phyloP scores from a whole-genome alignment of 768 basidiomycete genomes.

The Trametopsis cervina region DNA sequence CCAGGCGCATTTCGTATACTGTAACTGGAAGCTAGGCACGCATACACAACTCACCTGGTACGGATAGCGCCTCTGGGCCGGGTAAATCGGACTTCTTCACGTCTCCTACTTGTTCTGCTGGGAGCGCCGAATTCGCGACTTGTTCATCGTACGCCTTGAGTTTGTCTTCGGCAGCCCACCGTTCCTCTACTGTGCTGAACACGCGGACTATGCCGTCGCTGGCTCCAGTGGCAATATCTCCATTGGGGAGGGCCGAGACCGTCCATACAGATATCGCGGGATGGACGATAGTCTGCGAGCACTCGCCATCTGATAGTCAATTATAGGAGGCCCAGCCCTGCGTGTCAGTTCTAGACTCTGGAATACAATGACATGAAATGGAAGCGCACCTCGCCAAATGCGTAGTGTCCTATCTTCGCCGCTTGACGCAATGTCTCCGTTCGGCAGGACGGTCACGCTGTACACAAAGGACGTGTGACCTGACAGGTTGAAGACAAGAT shows the following conservation, averaged over 20 bases:
- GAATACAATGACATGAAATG: not conserved
- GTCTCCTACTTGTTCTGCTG: constrained; percentile 85
- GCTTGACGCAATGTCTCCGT: constrained; percentile 78
- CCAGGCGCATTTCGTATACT: not conserved
- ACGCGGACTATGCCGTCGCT: constrained; percentile 86
- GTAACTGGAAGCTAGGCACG: not conserved
- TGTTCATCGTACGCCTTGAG: constrained; percentile 65
- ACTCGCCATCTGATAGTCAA: constrained; percentile 86
- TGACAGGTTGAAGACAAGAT: constrained; percentile 68
- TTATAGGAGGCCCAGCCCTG: not conserved
- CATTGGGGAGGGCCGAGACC: constrained; percentile 79
- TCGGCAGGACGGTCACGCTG: constrained; percentile 74
- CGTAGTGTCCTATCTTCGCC: constrained; percentile 93
- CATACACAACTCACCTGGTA: constrained; percentile 48
- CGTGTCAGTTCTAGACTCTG: not conserved
- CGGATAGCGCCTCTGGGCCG: constrained; percentile 69
- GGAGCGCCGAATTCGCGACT: constrained; percentile 72
- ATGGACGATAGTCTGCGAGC: constrained; percentile 82
- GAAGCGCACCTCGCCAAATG: constrained; percentile 74
- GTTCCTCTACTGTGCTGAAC: constrained; percentile 68
- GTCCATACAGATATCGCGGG: constrained; percentile 98
- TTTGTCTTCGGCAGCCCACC: constrained; percentile 64
- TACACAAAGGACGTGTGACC: constrained; percentile 98
- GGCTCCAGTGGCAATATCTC: constrained; percentile 87
- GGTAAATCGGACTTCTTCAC: constrained; percentile 89